Conservation (phyloP, 805 yeast genomes). For the Maudiozyma saulgeensis region DNA sequence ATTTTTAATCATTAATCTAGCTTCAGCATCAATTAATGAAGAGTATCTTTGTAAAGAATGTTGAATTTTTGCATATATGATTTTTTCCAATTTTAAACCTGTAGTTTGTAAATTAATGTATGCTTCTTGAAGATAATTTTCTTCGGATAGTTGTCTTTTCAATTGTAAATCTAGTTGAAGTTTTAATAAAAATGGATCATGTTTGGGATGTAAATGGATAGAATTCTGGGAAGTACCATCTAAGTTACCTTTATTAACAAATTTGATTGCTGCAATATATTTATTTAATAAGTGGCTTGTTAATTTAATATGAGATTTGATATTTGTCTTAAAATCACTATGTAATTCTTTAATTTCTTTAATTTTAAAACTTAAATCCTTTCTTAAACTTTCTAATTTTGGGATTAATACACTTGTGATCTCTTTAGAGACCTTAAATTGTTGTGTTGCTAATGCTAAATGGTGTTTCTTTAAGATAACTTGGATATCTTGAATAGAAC, state of each 20-base stretch:
- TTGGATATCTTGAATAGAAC: constrained; percentile 73
- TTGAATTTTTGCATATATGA: constrained; percentile 54
- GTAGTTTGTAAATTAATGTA: constrained; percentile 54
- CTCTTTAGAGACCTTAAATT: constrained; percentile 45
- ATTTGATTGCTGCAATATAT: constrained; percentile 37
- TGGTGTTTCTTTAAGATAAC: constrained; percentile 57
- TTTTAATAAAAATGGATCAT: constrained; percentile 58
- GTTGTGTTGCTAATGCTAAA: constrained; percentile 45
- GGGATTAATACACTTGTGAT: constrained; percentile 47
- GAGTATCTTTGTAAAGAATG: constrained; percentile 44
- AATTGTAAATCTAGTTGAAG: constrained; percentile 55
- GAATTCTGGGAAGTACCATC: neutral
- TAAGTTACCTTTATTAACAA: constrained; percentile 26
- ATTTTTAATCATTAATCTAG: constrained; percentile 45
- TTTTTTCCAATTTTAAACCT: constrained; percentile 56
- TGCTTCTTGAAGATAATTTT: constrained; percentile 56
- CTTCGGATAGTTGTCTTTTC: constrained; percentile 51
- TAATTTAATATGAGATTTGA: constrained; percentile 50
- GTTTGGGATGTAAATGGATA: constrained; percentile 29
- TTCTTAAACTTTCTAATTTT: constrained; percentile 46
- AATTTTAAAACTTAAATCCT: constrained; percentile 67
- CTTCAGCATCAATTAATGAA: constrained; percentile 42
- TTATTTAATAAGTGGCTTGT: constrained; percentile 49
- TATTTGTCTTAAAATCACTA: constrained; percentile 50
- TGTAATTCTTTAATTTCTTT: constrained; percentile 69